phyloP scores from a whole-genome alignment of 768 basidiomycete genomes.

The Dioszegia aurantiaca region DNA sequence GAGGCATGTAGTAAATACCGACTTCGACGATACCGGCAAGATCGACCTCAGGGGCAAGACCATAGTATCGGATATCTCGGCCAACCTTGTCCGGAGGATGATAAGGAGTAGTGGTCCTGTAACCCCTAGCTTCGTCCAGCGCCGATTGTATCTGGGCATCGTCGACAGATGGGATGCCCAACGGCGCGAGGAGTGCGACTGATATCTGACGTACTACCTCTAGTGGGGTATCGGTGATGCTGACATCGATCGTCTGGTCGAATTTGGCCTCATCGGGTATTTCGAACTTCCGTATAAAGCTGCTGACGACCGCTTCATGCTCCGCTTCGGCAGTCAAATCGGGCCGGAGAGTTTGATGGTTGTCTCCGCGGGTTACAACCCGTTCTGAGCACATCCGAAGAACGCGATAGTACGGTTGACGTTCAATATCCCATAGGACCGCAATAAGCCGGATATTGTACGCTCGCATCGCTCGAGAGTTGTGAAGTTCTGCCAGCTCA shows the following conservation, averaged over 20 bases:
- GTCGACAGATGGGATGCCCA: slow-evolving; percentile 60
- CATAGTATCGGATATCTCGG: slow-evolving; percentile 62
- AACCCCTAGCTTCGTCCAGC: slow-evolving; percentile 55
- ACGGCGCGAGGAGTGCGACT: slow-evolving; percentile 56
- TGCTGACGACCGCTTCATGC: slow-evolving; percentile 80
- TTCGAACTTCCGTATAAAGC: slow-evolving; percentile 62
- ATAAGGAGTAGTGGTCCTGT: slow-evolving; percentile 52
- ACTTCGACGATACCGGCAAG: slow-evolving; percentile 56
- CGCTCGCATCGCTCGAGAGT: slow-evolving; percentile 33
- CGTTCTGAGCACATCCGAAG: slow-evolving; percentile 77
- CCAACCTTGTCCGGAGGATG: slow-evolving; percentile 45
- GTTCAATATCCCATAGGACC: slow-evolving; percentile 69
- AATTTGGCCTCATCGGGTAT: slow-evolving; percentile 61
- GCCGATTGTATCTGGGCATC: slow-evolving; percentile 62
- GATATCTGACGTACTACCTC: slow-evolving; percentile 67
- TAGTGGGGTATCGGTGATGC: slow-evolving; percentile 56
- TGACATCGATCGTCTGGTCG: slow-evolving; percentile 57
- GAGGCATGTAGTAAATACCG: slow-evolving; percentile 51
- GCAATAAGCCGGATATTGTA: slow-evolving; percentile 70
- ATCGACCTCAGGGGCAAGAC: slow-evolving; percentile 70
- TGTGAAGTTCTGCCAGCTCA: slow-evolving; percentile 62
- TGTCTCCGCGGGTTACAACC: slow-evolving; percentile 69
- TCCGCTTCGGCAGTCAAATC: slow-evolving; percentile 55
- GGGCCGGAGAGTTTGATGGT: slow-evolving; percentile 75
- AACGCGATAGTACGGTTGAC: slow-evolving; percentile 60